Percentiles rank a stretch among this genome's conserved stretches.
Conservation (phyloP, 495 filamentous ascomycete species). For the Cryomyces minteri region DNA sequence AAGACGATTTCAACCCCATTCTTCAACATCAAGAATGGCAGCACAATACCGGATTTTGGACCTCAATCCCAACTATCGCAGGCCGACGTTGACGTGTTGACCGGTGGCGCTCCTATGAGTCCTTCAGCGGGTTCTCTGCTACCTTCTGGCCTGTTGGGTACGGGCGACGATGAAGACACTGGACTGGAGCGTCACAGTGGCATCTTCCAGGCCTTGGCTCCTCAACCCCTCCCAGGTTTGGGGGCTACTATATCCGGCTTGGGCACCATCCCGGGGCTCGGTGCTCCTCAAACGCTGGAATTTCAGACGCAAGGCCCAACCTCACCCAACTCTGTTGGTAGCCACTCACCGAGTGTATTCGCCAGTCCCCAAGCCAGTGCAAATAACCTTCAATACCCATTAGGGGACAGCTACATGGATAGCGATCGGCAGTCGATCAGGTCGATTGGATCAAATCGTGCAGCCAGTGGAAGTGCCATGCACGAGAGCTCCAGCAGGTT, state of each 20-base stretch:
- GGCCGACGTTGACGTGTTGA: constrained; percentile 17
- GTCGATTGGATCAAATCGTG: constrained; percentile 18
- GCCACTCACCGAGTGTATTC: constrained; percentile 19
- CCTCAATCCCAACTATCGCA: constrained; percentile 7
- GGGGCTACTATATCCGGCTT: constrained; percentile 3
- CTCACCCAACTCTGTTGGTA: constrained; percentile 16
- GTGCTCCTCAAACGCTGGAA: constrained; percentile 10
- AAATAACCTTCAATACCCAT: constrained; percentile 13
- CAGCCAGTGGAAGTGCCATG: constrained; percentile 1
- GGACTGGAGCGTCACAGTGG: constrained; percentile 3
- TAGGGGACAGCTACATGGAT: constrained; percentile 13
- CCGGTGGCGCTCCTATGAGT: constrained; percentile 20
- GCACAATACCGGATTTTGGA: constrained; percentile 3
- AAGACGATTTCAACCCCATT: constrained; percentile 11
- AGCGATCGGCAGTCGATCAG: constrained; percentile 19
- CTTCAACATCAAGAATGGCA: constrained; percentile 22
- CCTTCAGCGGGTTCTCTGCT: constrained; percentile 20
- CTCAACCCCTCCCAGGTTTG: constrained; percentile 9
- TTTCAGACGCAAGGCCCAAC: constrained; percentile 9
- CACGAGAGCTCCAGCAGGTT: constrained; percentile 12
- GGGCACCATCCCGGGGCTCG: constrained; percentile 9
- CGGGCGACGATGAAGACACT: constrained; percentile 6
- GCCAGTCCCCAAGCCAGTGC: constrained; percentile 20
- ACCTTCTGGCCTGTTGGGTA: constrained; percentile 21
- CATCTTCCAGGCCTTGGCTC: constrained; percentile 2